Evolutionary conservation across 805 yeast species (phyloP).

Genomic region (Hanseniaspora nectarophila): DNA sequence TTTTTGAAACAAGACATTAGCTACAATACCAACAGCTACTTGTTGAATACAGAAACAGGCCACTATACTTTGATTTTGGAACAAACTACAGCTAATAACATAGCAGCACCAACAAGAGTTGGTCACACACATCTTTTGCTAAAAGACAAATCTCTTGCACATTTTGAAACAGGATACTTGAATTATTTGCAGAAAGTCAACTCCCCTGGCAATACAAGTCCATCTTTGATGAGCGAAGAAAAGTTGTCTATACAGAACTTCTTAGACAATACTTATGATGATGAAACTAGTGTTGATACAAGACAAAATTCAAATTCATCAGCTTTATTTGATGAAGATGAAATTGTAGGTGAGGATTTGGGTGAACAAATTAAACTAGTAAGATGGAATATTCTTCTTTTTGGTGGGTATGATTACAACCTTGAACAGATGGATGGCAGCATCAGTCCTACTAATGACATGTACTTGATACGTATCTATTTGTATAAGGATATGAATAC

Average conservation of each 20-base stretch:
- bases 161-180: conserved; percentile 1
- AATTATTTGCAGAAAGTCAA: not conserved
- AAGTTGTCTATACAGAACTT: not conserved
- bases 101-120: conserved; percentile 26
- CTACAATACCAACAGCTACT: conserved; percentile 44
- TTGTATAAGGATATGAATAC: not conserved
- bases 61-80: conserved; percentile 39
- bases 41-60: conserved; percentile 43
- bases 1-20: conserved; percentile 33
- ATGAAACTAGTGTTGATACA: not conserved
- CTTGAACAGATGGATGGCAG: too few relatives aligned
- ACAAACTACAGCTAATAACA: conserved; percentile 26
- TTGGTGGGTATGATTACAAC: conserved; percentile 1
- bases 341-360: not conserved
- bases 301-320: not conserved
- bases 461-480: not conserved
- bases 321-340: not conserved
- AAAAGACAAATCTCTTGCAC: not conserved
- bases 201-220: not conserved
- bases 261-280: not conserved
- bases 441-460: not conserved
- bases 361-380: not conserved
- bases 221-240: not conserved
- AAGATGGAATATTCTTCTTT: not conserved
- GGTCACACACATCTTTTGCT: conserved; percentile 29